phyloP scores from a whole-genome alignment of 257 asterid genomes.

The Solanum megistacrolobum region DNA sequence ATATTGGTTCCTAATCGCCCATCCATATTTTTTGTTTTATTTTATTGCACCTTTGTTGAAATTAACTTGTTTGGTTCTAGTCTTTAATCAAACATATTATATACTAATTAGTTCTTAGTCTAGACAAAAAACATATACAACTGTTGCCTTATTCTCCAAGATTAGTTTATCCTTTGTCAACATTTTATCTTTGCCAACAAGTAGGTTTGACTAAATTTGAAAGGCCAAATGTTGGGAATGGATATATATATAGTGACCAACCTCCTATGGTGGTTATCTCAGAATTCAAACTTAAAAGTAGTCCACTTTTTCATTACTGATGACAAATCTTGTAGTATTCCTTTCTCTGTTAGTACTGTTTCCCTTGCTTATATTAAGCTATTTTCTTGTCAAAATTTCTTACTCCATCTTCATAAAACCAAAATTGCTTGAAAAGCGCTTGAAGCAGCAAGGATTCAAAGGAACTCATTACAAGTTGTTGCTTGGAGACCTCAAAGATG shows the following conservation, averaged over 20 bases:
- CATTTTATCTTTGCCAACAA: background rate
- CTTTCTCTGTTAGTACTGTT: slow-evolving; percentile 5
- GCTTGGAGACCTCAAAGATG: slow-evolving; percentile 34
- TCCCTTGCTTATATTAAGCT: slow-evolving; percentile 9
- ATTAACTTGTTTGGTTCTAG: background rate
- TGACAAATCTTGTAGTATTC: slow-evolving; percentile 17
- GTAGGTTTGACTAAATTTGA: background rate
- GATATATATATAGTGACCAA: background rate
- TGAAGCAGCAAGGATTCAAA: slow-evolving; percentile 30
- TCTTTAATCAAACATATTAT: background rate
- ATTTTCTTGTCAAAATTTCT: slow-evolving; percentile 10
- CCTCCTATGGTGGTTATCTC: background rate
- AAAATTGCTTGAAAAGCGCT: slow-evolving; percentile 25
- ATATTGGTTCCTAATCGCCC: background rate
- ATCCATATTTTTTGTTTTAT: background rate
- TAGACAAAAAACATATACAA: background rate
- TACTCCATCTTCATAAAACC: slow-evolving; percentile 34
- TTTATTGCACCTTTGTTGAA: background rate
- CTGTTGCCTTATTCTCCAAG: background rate
- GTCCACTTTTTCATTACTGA: background rate
- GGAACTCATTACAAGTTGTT: slow-evolving; percentile 40
- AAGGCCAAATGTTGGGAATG: background rate
- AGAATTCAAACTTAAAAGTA: background rate
- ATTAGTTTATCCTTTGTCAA: background rate
- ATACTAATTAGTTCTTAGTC: background rate